phyloP scores from a whole-genome alignment of 148 eudicot species.

The Camellia lanceoleosa region DNA sequence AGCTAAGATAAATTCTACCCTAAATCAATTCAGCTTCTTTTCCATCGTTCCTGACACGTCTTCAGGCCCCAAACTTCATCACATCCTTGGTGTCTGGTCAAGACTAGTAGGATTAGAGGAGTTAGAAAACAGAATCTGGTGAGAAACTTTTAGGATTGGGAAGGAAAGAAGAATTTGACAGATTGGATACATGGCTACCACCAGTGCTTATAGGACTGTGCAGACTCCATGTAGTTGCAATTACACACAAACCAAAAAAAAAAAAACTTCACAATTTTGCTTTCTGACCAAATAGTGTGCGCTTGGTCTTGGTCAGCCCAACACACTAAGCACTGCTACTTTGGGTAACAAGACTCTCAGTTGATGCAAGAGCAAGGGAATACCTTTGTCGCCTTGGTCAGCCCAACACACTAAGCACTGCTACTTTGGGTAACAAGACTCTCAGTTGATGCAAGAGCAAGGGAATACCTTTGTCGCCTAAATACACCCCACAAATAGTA shows the following conservation, averaged over 20 bases:
- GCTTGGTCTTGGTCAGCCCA: background rate
- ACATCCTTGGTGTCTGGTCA: background rate
- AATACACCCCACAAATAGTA: slow-evolving; percentile 35
- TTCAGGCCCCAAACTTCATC: background rate
- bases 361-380: slow-evolving; percentile 1
- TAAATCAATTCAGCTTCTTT: background rate
- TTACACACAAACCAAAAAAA: background rate
- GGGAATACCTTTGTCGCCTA: slow-evolving; percentile 8
- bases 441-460: background rate
- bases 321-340: background rate
- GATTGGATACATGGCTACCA: background rate
- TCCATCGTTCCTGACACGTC: background rate
- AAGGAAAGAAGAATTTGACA: background rate
- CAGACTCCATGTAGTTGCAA: background rate
- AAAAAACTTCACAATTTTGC: background rate
- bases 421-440: background rate
- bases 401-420: too few species aligned
- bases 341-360: background rate
- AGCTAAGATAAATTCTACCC: too few species aligned
- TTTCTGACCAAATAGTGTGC: background rate
- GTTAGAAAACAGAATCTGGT: background rate
- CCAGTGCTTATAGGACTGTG: slow-evolving; percentile 6
- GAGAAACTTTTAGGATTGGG: background rate
- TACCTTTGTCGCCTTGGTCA: slow-evolving; percentile 10
- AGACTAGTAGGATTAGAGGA: background rate